Percentiles rank a stretch among this genome's conserved stretches.
These are phyloP conservation scores for Metschnikowia orientalis DNA, from an alignment of 805 yeast genomes.

Conservation along the genomic window DNA sequence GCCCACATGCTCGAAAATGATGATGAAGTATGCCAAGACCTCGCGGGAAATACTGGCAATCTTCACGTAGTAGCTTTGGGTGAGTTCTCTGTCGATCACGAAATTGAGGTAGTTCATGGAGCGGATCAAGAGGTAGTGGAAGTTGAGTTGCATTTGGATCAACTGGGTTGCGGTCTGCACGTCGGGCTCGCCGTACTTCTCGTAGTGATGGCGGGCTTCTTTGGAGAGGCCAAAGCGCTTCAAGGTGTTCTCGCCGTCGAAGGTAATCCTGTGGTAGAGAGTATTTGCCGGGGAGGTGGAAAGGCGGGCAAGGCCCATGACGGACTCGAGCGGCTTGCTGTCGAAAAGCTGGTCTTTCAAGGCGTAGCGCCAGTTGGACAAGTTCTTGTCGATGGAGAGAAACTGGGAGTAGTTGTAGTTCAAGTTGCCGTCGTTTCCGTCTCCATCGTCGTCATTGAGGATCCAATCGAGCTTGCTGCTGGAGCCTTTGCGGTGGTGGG, in stretches of 20 bases:
- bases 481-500: slow-evolving; percentile 11
- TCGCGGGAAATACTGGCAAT: slow-evolving; percentile 37
- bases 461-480: slow-evolving; percentile 37
- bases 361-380: slow-evolving; percentile 38
- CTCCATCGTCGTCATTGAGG: slow-evolving; percentile 44
- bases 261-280: slow-evolving; percentile 29
- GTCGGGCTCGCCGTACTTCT: slow-evolving; percentile 35
- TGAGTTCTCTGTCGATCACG: slow-evolving; percentile 39
- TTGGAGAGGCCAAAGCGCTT: slow-evolving; percentile 11
- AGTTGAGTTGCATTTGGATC: slow-evolving; percentile 41
- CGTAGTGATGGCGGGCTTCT: slow-evolving; percentile 21
- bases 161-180: slow-evolving; percentile 34
- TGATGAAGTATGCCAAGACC: slow-evolving; percentile 33
- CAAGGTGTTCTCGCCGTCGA: slow-evolving; percentile 16
- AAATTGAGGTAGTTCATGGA: slow-evolving; percentile 39
- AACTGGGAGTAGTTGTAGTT: slow-evolving; percentile 43
- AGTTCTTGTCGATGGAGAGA: slow-evolving; percentile 38
- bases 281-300: slow-evolving; percentile 21
- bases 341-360: slow-evolving; percentile 27
- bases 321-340: slow-evolving; percentile 23
- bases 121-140: slow-evolving; percentile 40
- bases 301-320: slow-evolving; percentile 30
- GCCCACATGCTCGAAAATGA: slow-evolving; percentile 34
- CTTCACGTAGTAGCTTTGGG: slow-evolving; percentile 29
- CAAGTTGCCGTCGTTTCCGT: slow-evolving; percentile 44